Base-by-base conservation (phyloP, 129 eudicot species). In the Deinandra increscens region DNA sequence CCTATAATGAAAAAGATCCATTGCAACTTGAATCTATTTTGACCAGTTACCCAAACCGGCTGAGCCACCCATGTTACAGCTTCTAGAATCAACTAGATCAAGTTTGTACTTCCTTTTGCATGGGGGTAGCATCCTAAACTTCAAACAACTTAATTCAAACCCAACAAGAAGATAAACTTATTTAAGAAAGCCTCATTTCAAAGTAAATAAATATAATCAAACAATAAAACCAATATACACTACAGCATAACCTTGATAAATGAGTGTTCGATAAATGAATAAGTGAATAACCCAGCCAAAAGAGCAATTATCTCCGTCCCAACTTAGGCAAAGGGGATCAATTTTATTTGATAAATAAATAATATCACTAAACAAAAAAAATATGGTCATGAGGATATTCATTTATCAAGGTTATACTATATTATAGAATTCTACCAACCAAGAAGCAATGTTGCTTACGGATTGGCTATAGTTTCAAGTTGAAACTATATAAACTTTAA, bases 91-190 rank as follows among this genome's bases (percentile, higher is more conserved):
- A 29, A 23, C 34, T 29, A 58, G 18, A 26, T 26, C 17, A 58
- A 31, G 7, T 20, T 10, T 54, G 9, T 3, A 54, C 60, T 54
- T 51, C 19, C 59, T 7, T 54, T 54, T 54, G 60, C 60, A 54
- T 22, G 59, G 19, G 59, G 59, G 14, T 36, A 20, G 39, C 56
- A 53, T 53, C 51, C 43, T 70, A 69, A 70, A 56, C 54, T 34
- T 8, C 41, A 56, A 39, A 56, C 39, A 14, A 56, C 75, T 42
- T 13, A 55, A 50, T 38, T 45, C 17, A 55, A 29, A 37, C 54
- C 41, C 15, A 62, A 2, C 56, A 69, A 17, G 73, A 69, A 37
- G 49, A 37, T 54, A 51, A 36, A 69, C 23, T 20, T 37, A 31
- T 69, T 55, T 20, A 13, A 7, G 19, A 42, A 34, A 9, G 9